A percentile compares a stretch with the other conserved stretches of the same genome.
Evolutionary conservation across 257 asterid genomes (phyloP).

Genomic region (Schizonepeta tenuifolia): DNA sequence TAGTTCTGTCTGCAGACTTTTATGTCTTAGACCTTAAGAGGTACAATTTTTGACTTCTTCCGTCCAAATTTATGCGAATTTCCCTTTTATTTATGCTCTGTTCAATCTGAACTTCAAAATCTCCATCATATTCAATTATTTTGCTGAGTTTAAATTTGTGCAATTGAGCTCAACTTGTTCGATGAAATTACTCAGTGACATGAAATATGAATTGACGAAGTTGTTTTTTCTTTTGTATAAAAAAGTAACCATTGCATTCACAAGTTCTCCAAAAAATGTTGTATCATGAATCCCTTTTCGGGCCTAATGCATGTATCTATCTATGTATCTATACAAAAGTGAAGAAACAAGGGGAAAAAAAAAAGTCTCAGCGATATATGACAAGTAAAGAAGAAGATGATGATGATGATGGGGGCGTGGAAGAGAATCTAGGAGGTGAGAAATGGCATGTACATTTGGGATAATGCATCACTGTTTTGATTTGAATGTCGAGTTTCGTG

Average conservation of each 20-base stretch:
- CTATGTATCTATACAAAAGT: slow-evolving; percentile 44
- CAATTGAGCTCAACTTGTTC: slow-evolving; percentile 28
- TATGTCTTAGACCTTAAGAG: not conserved
- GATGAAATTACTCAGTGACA: slow-evolving; percentile 35
- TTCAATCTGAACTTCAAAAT: not conserved
- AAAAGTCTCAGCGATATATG: slow-evolving; percentile 37
- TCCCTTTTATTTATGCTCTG: not conserved
- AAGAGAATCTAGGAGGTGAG: slow-evolving; percentile 49
- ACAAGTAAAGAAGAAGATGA: slow-evolving; percentile 56
- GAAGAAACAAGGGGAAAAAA: slow-evolving; percentile 3
- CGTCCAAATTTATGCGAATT: not conserved
- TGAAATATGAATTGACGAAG: not conserved
- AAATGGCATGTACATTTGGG: slow-evolving; percentile 66
- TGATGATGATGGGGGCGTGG: slow-evolving; percentile 51
- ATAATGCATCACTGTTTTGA: slow-evolving; percentile 56
- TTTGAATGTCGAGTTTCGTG: slow-evolving; percentile 64
- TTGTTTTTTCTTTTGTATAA: slow-evolving; percentile 9
- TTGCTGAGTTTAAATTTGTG: not conserved
- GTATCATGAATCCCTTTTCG: slow-evolving; percentile 14
- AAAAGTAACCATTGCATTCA: slow-evolving; percentile 27
- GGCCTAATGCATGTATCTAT: slow-evolving; percentile 26
- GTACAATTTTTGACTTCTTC: not conserved
- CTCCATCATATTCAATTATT: not conserved
- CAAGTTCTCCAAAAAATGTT: slow-evolving; percentile 30
- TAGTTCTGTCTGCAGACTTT: not conserved